phyloP scores from a whole-genome alignment of 805 yeast genomes.

The Ascoidea tarda region DNA sequence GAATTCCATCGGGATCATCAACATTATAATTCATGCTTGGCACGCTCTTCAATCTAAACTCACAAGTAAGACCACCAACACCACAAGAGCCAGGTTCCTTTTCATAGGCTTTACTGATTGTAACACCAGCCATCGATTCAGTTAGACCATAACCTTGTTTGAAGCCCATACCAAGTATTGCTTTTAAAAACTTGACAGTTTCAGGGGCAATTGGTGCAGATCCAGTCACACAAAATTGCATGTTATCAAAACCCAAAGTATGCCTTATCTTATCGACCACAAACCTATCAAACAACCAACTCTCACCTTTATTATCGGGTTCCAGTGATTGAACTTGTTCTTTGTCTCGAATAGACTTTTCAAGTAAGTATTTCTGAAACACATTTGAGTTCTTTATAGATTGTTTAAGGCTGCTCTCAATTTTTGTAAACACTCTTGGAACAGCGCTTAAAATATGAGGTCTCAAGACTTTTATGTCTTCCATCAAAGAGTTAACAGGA shows the following conservation, averaged over 20 bases:
- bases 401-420: slow-evolving; percentile 34
- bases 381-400: slow-evolving; percentile 14
- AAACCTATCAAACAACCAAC: slow-evolving; percentile 19
- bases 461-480: slow-evolving; percentile 30
- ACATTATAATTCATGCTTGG: slow-evolving; percentile 28
- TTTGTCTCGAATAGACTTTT: slow-evolving; percentile 10
- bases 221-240: slow-evolving; percentile 23
- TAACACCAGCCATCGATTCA: slow-evolving; percentile 35
- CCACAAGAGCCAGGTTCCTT: slow-evolving; percentile 25
- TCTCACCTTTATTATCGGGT: slow-evolving; percentile 8
- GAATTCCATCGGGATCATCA: slow-evolving; percentile 14
- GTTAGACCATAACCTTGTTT: slow-evolving; percentile 42
- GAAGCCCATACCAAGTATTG: slow-evolving; percentile 31
- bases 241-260: slow-evolving; percentile 24
- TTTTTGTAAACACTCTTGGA: slow-evolving; percentile 38
- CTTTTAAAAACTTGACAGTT: slow-evolving; percentile 38
- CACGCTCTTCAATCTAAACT: slow-evolving; percentile 31
- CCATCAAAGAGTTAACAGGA: slow-evolving; percentile 29
- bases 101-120: slow-evolving; percentile 23
- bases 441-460: slow-evolving; percentile 35
- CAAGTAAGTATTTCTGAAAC: not conserved
- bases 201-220: slow-evolving; percentile 48
- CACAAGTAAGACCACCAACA: slow-evolving; percentile 26
- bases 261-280: slow-evolving; percentile 20
- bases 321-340: slow-evolving; percentile 6